Conservation (phyloP, 164 flowering plant genomes). For the Chimonanthus praecox region DNA sequence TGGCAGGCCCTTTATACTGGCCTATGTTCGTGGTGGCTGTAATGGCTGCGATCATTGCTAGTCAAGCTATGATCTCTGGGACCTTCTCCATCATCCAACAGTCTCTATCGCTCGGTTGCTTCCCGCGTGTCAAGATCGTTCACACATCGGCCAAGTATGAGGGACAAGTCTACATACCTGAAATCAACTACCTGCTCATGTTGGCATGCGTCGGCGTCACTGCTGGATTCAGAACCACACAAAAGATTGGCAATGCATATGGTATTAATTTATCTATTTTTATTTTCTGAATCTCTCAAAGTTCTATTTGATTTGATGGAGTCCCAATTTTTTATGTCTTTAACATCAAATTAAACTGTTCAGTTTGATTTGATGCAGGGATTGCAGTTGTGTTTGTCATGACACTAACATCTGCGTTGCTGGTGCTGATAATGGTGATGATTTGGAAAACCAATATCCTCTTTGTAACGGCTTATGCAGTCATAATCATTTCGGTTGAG, state of each 20-base stretch:
- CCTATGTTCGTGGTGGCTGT: conserved; percentile 71
- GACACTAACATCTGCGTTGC: conserved; percentile 51
- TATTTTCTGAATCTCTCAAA: not conserved
- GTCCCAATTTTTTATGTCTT: too few relatives aligned
- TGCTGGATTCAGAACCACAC: conserved; percentile 19
- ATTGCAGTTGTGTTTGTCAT: conserved; percentile 46
- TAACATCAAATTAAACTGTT: not conserved
- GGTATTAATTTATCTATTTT: conserved; percentile 11
- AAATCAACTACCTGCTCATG: conserved; percentile 53
- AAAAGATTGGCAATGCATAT: conserved; percentile 30
- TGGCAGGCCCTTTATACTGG: conserved; percentile 51
- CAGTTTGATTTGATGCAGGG: conserved; percentile 30
- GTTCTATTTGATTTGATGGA: not conserved
- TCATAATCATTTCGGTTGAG: conserved; percentile 48
- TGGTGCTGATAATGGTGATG: conserved; percentile 67
- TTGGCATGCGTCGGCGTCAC: conserved; percentile 26
- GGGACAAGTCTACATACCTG: conserved; percentile 43
- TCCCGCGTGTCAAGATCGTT: conserved; percentile 52
- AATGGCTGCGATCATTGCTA: conserved; percentile 65
- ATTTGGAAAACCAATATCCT: conserved; percentile 74
- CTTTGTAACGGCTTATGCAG: conserved; percentile 30
- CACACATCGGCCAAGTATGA: conserved; percentile 50
- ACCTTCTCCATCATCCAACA: conserved; percentile 59
- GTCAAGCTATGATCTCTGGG: conserved; percentile 65
- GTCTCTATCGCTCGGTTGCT: conserved; percentile 53